phyloP scores from a whole-genome alignment of 2,329 filamentous ascomycete genomes.

The Aureobasidium sp. region DNA sequence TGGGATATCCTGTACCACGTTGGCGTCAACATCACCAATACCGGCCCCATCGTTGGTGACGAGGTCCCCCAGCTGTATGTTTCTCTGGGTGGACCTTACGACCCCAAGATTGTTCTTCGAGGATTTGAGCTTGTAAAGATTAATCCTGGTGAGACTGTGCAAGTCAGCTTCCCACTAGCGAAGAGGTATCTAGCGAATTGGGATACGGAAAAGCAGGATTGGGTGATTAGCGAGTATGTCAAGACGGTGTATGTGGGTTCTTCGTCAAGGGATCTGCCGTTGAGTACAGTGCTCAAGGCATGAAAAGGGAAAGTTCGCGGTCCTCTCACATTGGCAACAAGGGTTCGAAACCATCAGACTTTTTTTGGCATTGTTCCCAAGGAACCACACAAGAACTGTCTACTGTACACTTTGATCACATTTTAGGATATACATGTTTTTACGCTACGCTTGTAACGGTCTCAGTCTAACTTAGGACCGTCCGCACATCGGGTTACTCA shows the following conservation, averaged over 20 bases:
- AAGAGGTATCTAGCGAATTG: conserved; percentile 78
- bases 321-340: too few relatives aligned
- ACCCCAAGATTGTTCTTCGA: conserved; percentile 56
- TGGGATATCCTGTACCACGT: conserved; percentile 61
- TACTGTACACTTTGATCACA: too few relatives aligned
- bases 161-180: conserved; percentile 58
- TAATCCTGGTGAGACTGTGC: conserved; percentile 52
- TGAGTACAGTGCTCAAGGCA: not conserved
- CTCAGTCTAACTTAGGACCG: too few relatives aligned
- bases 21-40: conserved; percentile 60
- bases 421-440: too few relatives aligned
- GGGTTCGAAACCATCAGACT: too few relatives aligned
- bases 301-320: too few relatives aligned
- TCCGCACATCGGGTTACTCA: too few relatives aligned
- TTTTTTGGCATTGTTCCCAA: too few relatives aligned
- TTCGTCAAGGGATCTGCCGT: not conserved
- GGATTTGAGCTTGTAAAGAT: conserved; percentile 70
- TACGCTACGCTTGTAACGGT: too few relatives aligned
- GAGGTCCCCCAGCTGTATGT: conserved; percentile 67
- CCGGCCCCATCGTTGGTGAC: conserved; percentile 52
- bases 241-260: not conserved
- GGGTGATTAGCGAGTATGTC: conserved; percentile 34
- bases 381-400: too few relatives aligned
- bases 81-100: conserved; percentile 65
- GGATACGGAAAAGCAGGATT: conserved; percentile 68